Evolutionary conservation across 1,284 basidiomycete species (phyloP).

Genomic region (Trichosporon sp.): DNA sequence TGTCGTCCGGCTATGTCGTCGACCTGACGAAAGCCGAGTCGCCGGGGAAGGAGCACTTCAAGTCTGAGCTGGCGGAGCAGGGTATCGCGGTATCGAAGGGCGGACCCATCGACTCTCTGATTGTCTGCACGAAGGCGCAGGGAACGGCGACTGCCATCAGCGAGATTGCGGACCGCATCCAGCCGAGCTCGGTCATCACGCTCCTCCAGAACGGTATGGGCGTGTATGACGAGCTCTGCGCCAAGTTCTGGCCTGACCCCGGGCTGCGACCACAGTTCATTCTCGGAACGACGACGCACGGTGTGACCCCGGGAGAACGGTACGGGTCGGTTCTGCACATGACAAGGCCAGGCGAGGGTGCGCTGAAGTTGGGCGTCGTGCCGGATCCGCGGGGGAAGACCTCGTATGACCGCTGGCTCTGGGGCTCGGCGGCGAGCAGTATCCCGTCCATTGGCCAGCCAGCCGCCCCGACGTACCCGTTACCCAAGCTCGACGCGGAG

Average conservation of each 20-base stretch:
- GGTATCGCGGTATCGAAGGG: conserved; percentile 4
- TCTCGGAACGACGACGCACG: conserved; percentile 80
- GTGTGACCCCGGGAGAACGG: conserved; percentile 54
- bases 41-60: neutral
- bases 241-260: conserved; percentile 72
- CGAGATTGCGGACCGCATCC: conserved; percentile 67
- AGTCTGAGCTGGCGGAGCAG: neutral
- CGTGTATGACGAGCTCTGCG: conserved; percentile 76
- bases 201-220: conserved; percentile 91
- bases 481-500: conserved; percentile 52
- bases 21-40: conserved; percentile 23
- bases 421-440: conserved; percentile 27
- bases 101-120: conserved; percentile 66
- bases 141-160: conserved; percentile 66
- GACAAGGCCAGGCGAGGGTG: conserved; percentile 61
- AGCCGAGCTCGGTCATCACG: conserved; percentile 74
- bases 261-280: conserved; percentile 79
- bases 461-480: conserved; percentile 36
- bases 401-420: conserved; percentile 45
- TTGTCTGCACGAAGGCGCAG: conserved; percentile 81
- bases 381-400: conserved; percentile 64
- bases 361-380: conserved; percentile 75
- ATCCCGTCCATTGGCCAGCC: conserved; percentile 34
- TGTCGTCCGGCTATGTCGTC: conserved; percentile 36
- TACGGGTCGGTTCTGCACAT: conserved; percentile 60